Conservation (phyloP, 768 basidiomycete species). For the Artomyces pyxidatus region DNA sequence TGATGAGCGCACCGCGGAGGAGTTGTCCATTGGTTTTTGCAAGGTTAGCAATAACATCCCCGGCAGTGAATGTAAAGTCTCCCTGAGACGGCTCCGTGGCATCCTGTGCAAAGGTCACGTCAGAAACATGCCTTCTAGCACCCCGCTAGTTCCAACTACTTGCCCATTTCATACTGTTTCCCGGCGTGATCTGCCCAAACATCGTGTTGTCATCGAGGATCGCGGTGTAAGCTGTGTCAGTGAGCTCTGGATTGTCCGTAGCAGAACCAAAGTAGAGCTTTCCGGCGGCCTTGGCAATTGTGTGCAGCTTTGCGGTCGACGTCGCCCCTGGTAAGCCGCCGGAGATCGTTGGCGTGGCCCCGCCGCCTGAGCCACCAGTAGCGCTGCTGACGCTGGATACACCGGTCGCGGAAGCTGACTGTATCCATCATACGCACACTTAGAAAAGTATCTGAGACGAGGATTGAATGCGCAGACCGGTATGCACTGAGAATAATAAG, state of each 20-base stretch:
- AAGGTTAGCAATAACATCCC: constrained; percentile 36
- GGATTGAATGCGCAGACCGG: constrained; percentile 14
- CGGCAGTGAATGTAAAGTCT: constrained; percentile 37
- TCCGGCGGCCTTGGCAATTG: constrained; percentile 29
- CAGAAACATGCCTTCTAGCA: no score
- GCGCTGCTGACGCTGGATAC: not conserved
- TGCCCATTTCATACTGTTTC: constrained; percentile 40
- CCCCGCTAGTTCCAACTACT: no score
- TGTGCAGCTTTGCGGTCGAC: constrained; percentile 24
- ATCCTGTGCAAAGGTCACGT: constrained; percentile 27
- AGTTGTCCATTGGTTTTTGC: constrained; percentile 40
- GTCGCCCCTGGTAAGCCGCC: not conserved
- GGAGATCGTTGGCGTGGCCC: not conserved
- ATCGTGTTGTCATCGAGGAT: constrained; percentile 28
- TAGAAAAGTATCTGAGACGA: not conserved
- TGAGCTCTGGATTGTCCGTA: constrained; percentile 39
- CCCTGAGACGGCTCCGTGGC: constrained; percentile 43
- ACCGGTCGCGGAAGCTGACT: not conserved
- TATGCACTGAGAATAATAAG: constrained; percentile 39
- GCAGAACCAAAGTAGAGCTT: constrained; percentile 43
- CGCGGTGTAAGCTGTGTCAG: constrained; percentile 29
- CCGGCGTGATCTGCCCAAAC: constrained; percentile 38
- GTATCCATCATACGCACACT: not conserved
- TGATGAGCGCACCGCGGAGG: constrained; percentile 32
- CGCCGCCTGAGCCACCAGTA: not conserved